A percentile compares a stretch with the other conserved stretches of the same genome.
These are phyloP conservation scores for Ricinus communis DNA, from an alignment of 345 rosid genomes.

Conservation along the genomic window DNA sequence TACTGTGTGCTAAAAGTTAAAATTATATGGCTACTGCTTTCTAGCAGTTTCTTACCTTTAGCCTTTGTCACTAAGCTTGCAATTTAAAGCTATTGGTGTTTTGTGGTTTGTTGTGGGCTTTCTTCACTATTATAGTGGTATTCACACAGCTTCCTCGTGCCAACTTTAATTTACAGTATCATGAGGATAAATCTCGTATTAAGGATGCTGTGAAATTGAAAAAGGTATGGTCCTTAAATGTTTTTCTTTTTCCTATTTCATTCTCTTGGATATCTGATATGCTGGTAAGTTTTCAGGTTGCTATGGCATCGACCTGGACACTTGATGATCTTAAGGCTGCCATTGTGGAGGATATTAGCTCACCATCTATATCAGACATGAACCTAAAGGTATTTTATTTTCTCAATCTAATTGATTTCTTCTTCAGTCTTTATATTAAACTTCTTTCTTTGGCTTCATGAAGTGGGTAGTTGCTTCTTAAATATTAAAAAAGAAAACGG, in stretches of 20 bases:
- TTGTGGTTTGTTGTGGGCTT: background rate
- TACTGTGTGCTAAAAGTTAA: background rate
- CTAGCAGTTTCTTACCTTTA: background rate
- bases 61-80: background rate
- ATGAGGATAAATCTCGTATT: slow-evolving; percentile 70
- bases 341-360: slow-evolving; percentile 48
- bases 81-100: background rate
- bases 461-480: background rate
- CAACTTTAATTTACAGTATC: slow-evolving; percentile 54
- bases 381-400: slow-evolving; percentile 52
- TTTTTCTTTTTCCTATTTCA: background rate
- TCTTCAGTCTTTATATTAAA: background rate
- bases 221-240: slow-evolving; percentile 46
- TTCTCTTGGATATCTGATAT: slow-evolving; percentile 27
- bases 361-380: slow-evolving; percentile 55
- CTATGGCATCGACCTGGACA: slow-evolving; percentile 59
- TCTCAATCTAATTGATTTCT: slow-evolving; percentile 11
- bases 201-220: slow-evolving; percentile 70
- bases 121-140: slow-evolving; percentile 1
- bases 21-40: background rate
- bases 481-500: no score
- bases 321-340: slow-evolving; percentile 74
- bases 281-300: slow-evolving; percentile 47
- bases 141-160: slow-evolving; percentile 4
- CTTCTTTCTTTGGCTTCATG: background rate